phyloP scores from a whole-genome alignment of 805 yeast species.

The Hyphopichia homilentoma region DNA sequence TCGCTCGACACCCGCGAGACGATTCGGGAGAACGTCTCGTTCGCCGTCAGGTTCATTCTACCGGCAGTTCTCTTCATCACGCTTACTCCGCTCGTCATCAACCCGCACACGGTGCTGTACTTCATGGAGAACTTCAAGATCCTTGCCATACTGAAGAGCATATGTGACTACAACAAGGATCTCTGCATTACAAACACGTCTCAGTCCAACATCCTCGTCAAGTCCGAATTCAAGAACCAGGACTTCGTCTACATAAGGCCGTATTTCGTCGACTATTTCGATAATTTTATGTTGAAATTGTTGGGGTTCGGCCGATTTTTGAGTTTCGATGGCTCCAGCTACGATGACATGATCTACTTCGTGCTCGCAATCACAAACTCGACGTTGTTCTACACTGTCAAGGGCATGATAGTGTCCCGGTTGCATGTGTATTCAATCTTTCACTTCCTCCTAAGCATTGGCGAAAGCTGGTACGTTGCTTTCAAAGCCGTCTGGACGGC shows the following conservation, averaged over 20 bases:
- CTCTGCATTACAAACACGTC: not conserved
- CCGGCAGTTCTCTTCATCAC: conserved; percentile 8
- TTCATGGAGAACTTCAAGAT: conserved; percentile 11
- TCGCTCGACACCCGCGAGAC: not conserved
- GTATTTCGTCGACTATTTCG: conserved; percentile 6
- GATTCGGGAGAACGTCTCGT: not conserved
- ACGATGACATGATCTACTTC: too few relatives aligned
- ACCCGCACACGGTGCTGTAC: conserved; percentile 11
- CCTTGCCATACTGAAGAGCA: conserved; percentile 9
- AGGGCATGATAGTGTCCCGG: conserved; percentile 1
- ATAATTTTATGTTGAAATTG: conserved; percentile 4
- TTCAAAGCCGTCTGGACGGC: too few relatives aligned
- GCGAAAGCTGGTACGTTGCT: too few relatives aligned
- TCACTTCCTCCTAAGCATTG: too few relatives aligned
- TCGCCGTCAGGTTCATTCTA: conserved; percentile 1
- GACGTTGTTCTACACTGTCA: conserved; percentile 11
- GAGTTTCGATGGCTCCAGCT: not conserved
- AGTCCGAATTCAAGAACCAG: conserved; percentile 10
- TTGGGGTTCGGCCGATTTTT: not conserved
- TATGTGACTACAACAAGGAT: conserved; percentile 10
- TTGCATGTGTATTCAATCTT: not conserved
- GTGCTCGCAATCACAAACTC: conserved; percentile 14
- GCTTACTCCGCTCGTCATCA: conserved; percentile 9
- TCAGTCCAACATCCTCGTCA: conserved; percentile 4
- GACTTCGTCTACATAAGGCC: conserved; percentile 17